Evolutionary conservation across 495 filamentous ascomycete species (phyloP).

Genomic region (Xylaria castorea): DNA sequence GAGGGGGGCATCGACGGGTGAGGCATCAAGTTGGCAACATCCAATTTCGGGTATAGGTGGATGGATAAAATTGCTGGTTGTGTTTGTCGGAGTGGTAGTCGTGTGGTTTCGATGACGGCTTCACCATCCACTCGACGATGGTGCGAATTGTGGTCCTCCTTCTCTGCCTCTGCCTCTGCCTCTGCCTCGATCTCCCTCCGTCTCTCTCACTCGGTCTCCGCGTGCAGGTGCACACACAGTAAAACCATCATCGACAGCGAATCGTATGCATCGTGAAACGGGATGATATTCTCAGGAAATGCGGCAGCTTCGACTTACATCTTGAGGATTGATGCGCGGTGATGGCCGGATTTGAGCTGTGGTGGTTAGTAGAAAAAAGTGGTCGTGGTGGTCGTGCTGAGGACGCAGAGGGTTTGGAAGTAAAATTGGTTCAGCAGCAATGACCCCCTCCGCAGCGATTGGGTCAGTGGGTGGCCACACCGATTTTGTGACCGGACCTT

Average conservation of each 20-base stretch:
- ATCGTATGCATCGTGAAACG: slow-evolving; percentile 2
- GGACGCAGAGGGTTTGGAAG: slow-evolving; percentile 24
- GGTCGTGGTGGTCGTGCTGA: slow-evolving; percentile 33
- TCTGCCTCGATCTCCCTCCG: neutral
- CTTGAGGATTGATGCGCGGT: slow-evolving; percentile 38
- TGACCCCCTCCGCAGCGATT: slow-evolving; percentile 34
- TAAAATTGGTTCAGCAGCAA: slow-evolving; percentile 22
- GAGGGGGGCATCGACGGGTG: neutral
- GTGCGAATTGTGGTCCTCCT: slow-evolving; percentile 1
- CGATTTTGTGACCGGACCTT: slow-evolving; percentile 34
- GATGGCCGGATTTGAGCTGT: slow-evolving; percentile 42
- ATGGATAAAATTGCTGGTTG: neutral
- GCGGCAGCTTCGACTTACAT: slow-evolving; percentile 40
- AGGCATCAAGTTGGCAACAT: neutral
- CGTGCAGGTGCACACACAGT: neutral
- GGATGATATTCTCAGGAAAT: neutral
- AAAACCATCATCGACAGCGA: neutral
- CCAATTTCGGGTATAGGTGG: neutral
- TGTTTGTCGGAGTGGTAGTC: neutral
- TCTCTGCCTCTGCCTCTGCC: neutral
- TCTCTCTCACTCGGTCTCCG: neutral
- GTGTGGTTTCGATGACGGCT: neutral
- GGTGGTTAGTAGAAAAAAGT: slow-evolving; percentile 42
- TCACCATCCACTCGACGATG: neutral
- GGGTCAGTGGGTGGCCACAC: slow-evolving; percentile 11